Conservation (phyloP, 202 grass and related monocot genomes). For the Cymbopogon flexuosus region DNA sequence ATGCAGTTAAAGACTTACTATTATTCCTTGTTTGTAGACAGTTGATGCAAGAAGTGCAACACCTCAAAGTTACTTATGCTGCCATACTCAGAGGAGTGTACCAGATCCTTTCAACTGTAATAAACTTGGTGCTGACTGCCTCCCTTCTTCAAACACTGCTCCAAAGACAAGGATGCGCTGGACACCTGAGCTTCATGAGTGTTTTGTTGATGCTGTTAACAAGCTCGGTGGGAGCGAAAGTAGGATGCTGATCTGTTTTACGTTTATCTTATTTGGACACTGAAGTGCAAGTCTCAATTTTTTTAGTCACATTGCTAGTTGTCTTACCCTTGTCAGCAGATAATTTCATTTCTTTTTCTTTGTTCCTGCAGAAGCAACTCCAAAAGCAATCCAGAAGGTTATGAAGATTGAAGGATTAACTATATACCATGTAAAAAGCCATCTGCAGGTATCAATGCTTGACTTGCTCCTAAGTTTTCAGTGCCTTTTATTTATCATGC, state of each 20-base stretch:
- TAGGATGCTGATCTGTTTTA: constrained; percentile 34
- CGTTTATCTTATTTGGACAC: background rate
- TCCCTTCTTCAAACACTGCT: constrained; percentile 38
- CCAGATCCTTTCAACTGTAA: constrained; percentile 33
- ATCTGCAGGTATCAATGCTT: constrained; percentile 54
- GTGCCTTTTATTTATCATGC: background rate
- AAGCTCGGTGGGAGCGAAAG: constrained; percentile 78
- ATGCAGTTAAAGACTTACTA: background rate
- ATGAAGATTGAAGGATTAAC: constrained; percentile 77
- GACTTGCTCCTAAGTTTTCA: constrained; percentile 9
- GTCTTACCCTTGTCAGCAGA: background rate
- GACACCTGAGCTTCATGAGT: constrained; percentile 74
- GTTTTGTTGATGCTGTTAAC: constrained; percentile 65
- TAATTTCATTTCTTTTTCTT: constrained; percentile 1
- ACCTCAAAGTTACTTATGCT: constrained; percentile 22
- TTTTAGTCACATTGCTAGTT: background rate
- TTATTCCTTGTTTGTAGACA: constrained; percentile 33
- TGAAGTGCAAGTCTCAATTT: background rate
- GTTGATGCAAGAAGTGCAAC: constrained; percentile 30
- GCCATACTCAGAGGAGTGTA: constrained; percentile 6
- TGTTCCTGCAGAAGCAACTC: constrained; percentile 69
- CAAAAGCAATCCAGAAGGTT: constrained; percentile 73
- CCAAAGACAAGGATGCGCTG: constrained; percentile 61
- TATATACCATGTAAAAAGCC: constrained; percentile 94
- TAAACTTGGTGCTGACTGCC: constrained; percentile 21